These are phyloP conservation scores for Vaccinium myrtillus DNA, from an alignment of 148 eudicot species.

Conservation along the genomic window DNA sequence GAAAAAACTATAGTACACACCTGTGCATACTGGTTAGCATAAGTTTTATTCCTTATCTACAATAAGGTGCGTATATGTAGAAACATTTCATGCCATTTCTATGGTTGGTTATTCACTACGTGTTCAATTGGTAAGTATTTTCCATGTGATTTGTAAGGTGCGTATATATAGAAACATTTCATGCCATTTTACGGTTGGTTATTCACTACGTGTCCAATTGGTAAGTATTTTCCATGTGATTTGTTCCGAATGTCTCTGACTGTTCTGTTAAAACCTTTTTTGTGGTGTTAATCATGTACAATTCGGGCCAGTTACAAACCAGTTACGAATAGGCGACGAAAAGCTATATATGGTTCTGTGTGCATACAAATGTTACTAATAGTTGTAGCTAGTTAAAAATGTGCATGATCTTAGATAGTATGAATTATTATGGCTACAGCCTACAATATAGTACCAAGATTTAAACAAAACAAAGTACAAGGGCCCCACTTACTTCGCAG, in stretches of 20 bases:
- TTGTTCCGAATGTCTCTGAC: background rate
- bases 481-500: constrained; percentile 62
- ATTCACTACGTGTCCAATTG: background rate
- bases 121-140: background rate
- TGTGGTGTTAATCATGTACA: background rate
- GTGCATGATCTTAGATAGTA: no score
- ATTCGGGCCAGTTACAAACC: background rate
- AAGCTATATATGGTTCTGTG: background rate
- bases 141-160: background rate
- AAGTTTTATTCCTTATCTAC: background rate
- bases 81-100: background rate
- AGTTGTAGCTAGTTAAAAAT: no score
- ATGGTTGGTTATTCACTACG: background rate
- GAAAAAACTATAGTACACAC: background rate
- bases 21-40: background rate
- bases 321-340: background rate
- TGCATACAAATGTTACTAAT: no score
- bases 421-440: background rate
- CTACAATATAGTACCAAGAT: background rate
- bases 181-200: background rate
- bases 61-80: background rate
- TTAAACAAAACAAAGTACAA: background rate
- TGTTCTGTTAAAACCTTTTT: background rate
- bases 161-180: background rate
- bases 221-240: background rate